Base-by-base conservation (phyloP, 2,329 filamentous ascomycete genomes). In the Ascochyta fabae region DNA sequence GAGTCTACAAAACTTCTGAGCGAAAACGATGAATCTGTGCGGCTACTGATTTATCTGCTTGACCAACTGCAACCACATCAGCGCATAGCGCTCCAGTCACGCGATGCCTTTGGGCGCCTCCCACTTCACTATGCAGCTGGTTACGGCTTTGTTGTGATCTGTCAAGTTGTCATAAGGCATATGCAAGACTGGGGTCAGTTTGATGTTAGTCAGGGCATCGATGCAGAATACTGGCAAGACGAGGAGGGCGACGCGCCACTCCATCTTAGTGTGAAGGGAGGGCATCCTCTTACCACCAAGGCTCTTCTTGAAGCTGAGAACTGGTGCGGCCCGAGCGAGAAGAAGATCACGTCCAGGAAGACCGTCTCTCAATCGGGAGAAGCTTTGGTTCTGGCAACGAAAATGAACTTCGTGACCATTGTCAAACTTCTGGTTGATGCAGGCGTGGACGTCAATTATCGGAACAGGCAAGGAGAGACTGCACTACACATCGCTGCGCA, bases 91-190 rank as follows among this genome's bases (percentile, higher is more conserved):
- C 79, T 98, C 10, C 80, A 84, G 45, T 84, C 85, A 12, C 86
- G 84, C 56, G 94, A 98, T 75, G 83, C 87, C 0, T 90, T 94
- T 57, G 93, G 92, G 3, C 89, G 94, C 4, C 83, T 94, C 13
- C 92, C 94, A 1, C 81, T 98, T 10, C 94, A 98, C 73, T 97
- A 97, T 71, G 92, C 92, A 3, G 94, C 95, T 0, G 92, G 98
- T 72, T 96, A 96, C 71, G 95, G 95, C 2, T 92, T 97, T 66
- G 90, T 95, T 3, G 86, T 92, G n/a, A 88, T 97, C 9, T 96
- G 92, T 70, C 85, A 96, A 70, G 83, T 93, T 23, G 84, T 98
- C 63, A 93, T 97, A 79, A 87, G 88, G 60, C 88, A 89, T 67
- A 93, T 99, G 87, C 90, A 94, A 71, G 84, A 87, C 23, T 98